phyloP scores from a whole-genome alignment of 2,329 filamentous ascomycete species.

The Hypoxylon sp. region DNA sequence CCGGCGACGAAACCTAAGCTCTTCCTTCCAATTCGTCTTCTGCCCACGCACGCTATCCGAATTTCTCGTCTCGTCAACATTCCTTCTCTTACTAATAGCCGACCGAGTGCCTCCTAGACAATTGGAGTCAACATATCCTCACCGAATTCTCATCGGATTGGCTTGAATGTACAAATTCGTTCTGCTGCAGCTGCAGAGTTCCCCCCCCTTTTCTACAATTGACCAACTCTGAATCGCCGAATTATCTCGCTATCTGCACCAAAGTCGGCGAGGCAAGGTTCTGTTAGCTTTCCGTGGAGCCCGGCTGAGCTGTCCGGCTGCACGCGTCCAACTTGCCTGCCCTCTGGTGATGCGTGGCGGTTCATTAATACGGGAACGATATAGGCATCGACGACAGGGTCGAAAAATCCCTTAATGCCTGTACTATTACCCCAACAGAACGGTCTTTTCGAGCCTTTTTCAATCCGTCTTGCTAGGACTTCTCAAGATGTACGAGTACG shows the following conservation, averaged over 20 bases:
- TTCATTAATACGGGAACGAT: slow-evolving; percentile 41
- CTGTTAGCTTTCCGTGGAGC: slow-evolving; percentile 39
- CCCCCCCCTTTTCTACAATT: slow-evolving; percentile 22
- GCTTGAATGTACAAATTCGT: slow-evolving; percentile 27
- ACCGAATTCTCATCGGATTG: slow-evolving; percentile 39
- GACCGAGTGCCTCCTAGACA: slow-evolving; percentile 22
- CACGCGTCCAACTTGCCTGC: slow-evolving; percentile 22
- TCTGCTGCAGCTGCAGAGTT: slow-evolving; percentile 38
- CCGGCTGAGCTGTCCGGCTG: slow-evolving; percentile 39
- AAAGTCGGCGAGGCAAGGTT: slow-evolving; percentile 26
- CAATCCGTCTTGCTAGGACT: slow-evolving; percentile 10
- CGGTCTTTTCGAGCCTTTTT: slow-evolving; percentile 7
- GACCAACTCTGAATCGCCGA: slow-evolving; percentile 33
- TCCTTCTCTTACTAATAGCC: slow-evolving; percentile 20
- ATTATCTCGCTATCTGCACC: slow-evolving; percentile 39
- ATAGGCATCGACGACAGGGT: slow-evolving; percentile 46
- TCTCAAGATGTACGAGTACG: slow-evolving; percentile 28
- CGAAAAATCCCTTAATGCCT: slow-evolving; percentile 39
- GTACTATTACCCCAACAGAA: slow-evolving; percentile 40
- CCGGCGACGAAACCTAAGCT: slow-evolving; percentile 15
- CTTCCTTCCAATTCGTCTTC: slow-evolving; percentile 17
- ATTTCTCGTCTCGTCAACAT: slow-evolving; percentile 16
- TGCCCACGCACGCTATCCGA: slow-evolving; percentile 5
- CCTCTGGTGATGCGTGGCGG: slow-evolving; percentile 38
- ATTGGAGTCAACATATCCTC: slow-evolving; percentile 29